Base-by-base conservation (phyloP, 768 basidiomycete species). In the Lentinula sp. region DNA sequence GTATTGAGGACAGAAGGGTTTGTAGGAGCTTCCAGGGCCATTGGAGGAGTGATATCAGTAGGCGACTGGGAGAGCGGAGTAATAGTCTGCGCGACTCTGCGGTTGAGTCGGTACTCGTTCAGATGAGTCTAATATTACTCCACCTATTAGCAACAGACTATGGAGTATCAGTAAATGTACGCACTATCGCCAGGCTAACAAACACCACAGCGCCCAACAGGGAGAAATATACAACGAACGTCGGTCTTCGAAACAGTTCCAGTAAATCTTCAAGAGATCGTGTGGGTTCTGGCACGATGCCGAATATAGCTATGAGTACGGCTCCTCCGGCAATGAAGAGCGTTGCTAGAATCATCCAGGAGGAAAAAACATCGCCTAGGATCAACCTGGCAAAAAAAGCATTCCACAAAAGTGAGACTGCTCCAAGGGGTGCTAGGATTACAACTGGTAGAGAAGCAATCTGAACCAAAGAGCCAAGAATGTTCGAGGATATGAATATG, bases 401-500 rank as follows among this genome's bases (percentile, higher is more conserved):
- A 71, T 98, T 98, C 91, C 91, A 96, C 33, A 98, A 82, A 33
- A 98, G 82, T 2, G 91, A 93, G 35, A 95, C 90, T 0, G 94
- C 95, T 10, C 95, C 95, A 4, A 98, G 81, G 0, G 95, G 95
- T 0, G 94, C 95, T 56, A 98, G 88, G 60, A 98, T 92, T 62
- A 96, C 94, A 64, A 98, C 92, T 2, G 95, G 94, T 12, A 98
- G 84, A 2, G 93, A 91, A 8, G 93, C 93, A 45, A 98, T 93
- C 76, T 96, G 95, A 65, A 96, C 90, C 41, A 95, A 74, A 1
- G 93, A 94, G 6, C 93, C 91, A 53, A 95, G 75, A 61, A 95
- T 75, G 73, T 97, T 97, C 55, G 93, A 93, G 35, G 87, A 85
- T 61, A 95, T 85, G 79, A 94, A 95, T 69, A 94, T 85, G 58